Conservation (phyloP, 2,329 filamentous ascomycete genomes). For the Xylariaceae sp. region DNA sequence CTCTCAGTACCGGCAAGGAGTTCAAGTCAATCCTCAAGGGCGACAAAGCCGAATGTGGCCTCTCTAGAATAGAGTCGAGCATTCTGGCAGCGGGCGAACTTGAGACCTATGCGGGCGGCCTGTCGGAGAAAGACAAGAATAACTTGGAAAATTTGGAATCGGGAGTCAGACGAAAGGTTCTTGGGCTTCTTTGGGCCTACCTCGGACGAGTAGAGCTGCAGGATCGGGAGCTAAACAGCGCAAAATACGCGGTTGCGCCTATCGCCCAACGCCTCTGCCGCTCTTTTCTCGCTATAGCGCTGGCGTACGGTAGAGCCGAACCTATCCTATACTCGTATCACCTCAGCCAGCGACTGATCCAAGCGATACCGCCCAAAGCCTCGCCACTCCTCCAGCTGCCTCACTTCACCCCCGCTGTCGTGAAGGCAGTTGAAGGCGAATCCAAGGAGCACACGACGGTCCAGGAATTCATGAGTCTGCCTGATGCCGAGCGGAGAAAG, state of each 20-base stretch:
- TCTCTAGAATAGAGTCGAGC: slow-evolving; percentile 78
- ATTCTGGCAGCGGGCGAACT: slow-evolving; percentile 59
- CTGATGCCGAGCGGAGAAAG: slow-evolving; percentile 66
- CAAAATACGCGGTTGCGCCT: slow-evolving; percentile 86
- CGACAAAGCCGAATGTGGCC: slow-evolving; percentile 70
- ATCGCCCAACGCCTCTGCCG: slow-evolving; percentile 81
- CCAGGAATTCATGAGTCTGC: slow-evolving; percentile 82
- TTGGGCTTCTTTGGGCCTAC: slow-evolving; percentile 92
- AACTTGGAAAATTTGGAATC: slow-evolving; percentile 77
- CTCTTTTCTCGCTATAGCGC: slow-evolving; percentile 77
- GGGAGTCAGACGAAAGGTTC: slow-evolving; percentile 73
- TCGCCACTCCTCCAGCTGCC: slow-evolving; percentile 91
- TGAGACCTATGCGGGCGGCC: slow-evolving; percentile 47
- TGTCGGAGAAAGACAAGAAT: slow-evolving; percentile 69
- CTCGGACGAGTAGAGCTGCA: slow-evolving; percentile 81
- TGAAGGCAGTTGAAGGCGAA: slow-evolving; percentile 65
- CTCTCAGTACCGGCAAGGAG: slow-evolving; percentile 81
- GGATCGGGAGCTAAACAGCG: slow-evolving; percentile 68
- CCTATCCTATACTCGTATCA: slow-evolving; percentile 80
- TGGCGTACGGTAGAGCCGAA: slow-evolving; percentile 78
- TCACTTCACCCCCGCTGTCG: slow-evolving; percentile 66
- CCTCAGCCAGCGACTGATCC: slow-evolving; percentile 79
- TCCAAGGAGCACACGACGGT: slow-evolving; percentile 70
- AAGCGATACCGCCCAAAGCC: slow-evolving; percentile 76
- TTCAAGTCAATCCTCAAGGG: slow-evolving; percentile 72